Evolutionary conservation across 2,329 filamentous ascomycete genomes (phyloP).

Genomic region (Xylariaceae sp.): DNA sequence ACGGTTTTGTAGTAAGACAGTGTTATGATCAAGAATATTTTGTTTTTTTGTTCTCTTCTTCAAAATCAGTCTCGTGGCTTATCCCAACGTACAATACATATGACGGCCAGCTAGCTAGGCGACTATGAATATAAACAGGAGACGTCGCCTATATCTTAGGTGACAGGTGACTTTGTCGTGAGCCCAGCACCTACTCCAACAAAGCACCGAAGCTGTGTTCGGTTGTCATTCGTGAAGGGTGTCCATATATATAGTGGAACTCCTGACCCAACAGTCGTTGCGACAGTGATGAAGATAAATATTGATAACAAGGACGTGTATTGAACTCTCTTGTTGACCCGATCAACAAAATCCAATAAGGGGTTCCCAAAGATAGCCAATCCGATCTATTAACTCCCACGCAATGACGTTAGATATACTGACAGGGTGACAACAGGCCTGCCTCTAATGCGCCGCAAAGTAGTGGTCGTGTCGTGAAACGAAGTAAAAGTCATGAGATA

Average conservation of each 20-base stretch:
- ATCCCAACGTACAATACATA: not conserved
- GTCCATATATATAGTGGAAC: constrained; percentile 7
- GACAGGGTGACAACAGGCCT: constrained; percentile 9
- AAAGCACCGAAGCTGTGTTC: not conserved
- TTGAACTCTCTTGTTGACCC: constrained; percentile 6
- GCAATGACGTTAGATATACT: constrained; percentile 20
- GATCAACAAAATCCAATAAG: constrained; percentile 12
- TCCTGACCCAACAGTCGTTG: constrained; percentile 4
- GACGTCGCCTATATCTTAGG: constrained; percentile 4
- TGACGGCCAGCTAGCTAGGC: not conserved
- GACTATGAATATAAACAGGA: constrained; percentile 6
- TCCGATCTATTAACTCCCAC: constrained; percentile 22
- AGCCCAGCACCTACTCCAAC: constrained; percentile 9
- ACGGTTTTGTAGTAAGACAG: not conserved
- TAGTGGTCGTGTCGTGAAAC: constrained; percentile 17
- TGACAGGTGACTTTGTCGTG: constrained; percentile 11
- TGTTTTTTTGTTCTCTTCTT: not conserved
- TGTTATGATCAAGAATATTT: constrained; percentile 4
- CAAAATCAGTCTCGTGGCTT: constrained; percentile 3
- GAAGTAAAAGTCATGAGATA: constrained; percentile 1
- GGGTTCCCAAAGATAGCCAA: constrained; percentile 11
- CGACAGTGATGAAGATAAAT: constrained; percentile 15
- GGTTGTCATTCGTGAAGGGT: constrained; percentile 12
- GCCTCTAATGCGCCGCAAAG: constrained; percentile 12
- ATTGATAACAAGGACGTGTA: constrained; percentile 18